These are phyloP conservation scores for Thelonectria olida DNA, from an alignment of 2,329 filamentous ascomycete genomes.

Conservation along the genomic window DNA sequence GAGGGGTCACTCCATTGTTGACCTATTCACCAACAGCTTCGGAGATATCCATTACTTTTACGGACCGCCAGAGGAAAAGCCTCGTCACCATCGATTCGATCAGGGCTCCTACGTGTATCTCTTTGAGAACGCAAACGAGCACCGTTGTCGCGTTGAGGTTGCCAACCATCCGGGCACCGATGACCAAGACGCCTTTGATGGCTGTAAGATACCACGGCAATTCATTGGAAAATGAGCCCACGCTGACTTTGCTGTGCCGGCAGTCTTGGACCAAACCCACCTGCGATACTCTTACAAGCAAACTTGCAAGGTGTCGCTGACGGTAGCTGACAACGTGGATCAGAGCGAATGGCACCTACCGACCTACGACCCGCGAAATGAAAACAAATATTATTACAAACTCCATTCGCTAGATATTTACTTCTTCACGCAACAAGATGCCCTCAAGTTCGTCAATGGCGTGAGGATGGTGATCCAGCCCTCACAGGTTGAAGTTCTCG, in stretches of 20 bases:
- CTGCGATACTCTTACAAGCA: slow-evolving; percentile 80
- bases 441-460: slow-evolving; percentile 74
- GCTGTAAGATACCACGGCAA: slow-evolving; percentile 64
- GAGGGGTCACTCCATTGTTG: slow-evolving; percentile 7
- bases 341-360: slow-evolving; percentile 79
- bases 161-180: slow-evolving; percentile 79
- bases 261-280: slow-evolving; percentile 72
- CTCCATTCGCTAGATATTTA: slow-evolving; percentile 81
- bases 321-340: slow-evolving; percentile 64
- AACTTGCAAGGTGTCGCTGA: slow-evolving; percentile 74
- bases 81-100: slow-evolving; percentile 83
- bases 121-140: slow-evolving; percentile 75
- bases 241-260: slow-evolving; percentile 19
- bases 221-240: not conserved
- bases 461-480: slow-evolving; percentile 71
- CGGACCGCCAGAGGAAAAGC: slow-evolving; percentile 70
- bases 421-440: slow-evolving; percentile 80
- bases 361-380: slow-evolving; percentile 75
- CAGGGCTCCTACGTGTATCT: slow-evolving; percentile 83
- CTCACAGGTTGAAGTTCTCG: slow-evolving; percentile 68
- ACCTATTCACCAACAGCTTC: slow-evolving; percentile 62
- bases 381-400: slow-evolving; percentile 82
- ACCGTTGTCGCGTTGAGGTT: slow-evolving; percentile 76
- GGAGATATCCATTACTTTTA: slow-evolving; percentile 85
- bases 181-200: slow-evolving; percentile 82